phyloP scores from a whole-genome alignment of 352 stramenopile genomes.

The Phytophthora fragariae region DNA sequence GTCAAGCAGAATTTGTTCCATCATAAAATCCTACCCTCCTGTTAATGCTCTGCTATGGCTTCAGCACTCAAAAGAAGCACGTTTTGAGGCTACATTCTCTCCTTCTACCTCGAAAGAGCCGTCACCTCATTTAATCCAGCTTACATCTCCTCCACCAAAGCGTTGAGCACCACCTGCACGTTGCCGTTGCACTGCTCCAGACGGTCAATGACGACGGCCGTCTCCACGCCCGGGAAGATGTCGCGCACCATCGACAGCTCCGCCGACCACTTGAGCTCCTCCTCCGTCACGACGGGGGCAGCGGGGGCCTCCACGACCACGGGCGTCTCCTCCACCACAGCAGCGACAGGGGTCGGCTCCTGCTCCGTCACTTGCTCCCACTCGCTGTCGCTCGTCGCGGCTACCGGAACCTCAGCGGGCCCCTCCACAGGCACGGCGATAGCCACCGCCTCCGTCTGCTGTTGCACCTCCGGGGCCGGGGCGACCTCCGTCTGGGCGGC shows the following conservation, averaged over 20 bases:
- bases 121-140: slow-evolving; percentile 7
- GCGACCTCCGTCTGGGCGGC: slow-evolving; percentile 38
- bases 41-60: slow-evolving; percentile 17
- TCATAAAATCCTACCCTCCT: slow-evolving; percentile 7
- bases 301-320: slow-evolving; percentile 50
- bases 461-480: slow-evolving; percentile 36
- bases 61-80: slow-evolving; percentile 25
- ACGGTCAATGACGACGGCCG: slow-evolving; percentile 56
- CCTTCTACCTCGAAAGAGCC: slow-evolving; percentile 32
- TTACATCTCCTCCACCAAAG: slow-evolving; percentile 86
- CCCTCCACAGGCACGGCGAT: slow-evolving; percentile 41
- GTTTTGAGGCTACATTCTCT: slow-evolving; percentile 17
- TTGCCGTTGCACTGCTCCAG: slow-evolving; percentile 87
- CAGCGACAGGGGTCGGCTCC: slow-evolving; percentile 33
- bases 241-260: slow-evolving; percentile 78
- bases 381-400: slow-evolving; percentile 58
- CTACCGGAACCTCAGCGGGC: slow-evolving; percentile 21
- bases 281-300: slow-evolving; percentile 52
- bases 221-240: slow-evolving; percentile 74
- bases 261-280: slow-evolving; percentile 82
- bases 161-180: slow-evolving; percentile 83
- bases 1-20: background rate
- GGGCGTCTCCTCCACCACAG: slow-evolving; percentile 38
- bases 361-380: slow-evolving; percentile 73
- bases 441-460: slow-evolving; percentile 37